phyloP scores from a whole-genome alignment of 2,329 filamentous ascomycete species.

The Fusarium sp. region DNA sequence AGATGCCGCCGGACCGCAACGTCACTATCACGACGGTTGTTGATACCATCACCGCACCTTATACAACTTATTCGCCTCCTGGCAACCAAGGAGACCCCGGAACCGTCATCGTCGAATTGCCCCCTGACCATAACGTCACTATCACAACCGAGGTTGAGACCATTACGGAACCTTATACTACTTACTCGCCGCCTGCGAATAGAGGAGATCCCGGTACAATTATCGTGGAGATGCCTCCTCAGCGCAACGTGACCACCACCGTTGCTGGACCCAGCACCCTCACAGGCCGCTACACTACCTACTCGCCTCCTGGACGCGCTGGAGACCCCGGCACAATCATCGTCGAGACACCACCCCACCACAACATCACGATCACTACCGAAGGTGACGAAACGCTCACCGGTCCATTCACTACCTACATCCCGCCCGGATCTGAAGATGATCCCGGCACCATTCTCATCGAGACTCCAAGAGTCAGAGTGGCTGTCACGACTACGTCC shows the following conservation, averaged over 20 bases:
- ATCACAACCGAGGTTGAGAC: constrained; percentile 3
- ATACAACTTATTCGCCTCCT: constrained; percentile 13
- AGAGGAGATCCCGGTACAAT: constrained; percentile 22
- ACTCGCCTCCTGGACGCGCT: not conserved
- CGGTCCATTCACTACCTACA: constrained; percentile 18
- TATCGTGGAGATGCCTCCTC: constrained; percentile 12
- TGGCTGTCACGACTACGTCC: not conserved
- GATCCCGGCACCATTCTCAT: constrained; percentile 26
- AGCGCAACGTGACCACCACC: constrained; percentile 13
- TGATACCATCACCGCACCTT: not conserved
- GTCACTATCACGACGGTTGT: constrained; percentile 6
- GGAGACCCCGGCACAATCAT: constrained; percentile 19
- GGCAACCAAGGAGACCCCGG: constrained; percentile 9
- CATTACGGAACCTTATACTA: constrained; percentile 6
- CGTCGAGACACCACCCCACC: not conserved
- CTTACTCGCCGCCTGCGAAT: not conserved
- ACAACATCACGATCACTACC: constrained; percentile 20
- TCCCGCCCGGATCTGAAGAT: constrained; percentile 6
- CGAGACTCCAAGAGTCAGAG: constrained; percentile 18
- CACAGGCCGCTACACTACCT: not conserved
- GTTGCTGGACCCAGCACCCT: constrained; percentile 1
- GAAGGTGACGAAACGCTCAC: constrained; percentile 19
- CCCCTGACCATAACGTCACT: constrained; percentile 1
- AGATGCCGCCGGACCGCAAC: constrained; percentile 6
- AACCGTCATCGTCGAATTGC: constrained; percentile 11